A percentile compares a stretch with the other conserved stretches of the same genome.
Conservation (phyloP, 2,329 filamentous ascomycete genomes). For the Aureobasidium sp. region DNA sequence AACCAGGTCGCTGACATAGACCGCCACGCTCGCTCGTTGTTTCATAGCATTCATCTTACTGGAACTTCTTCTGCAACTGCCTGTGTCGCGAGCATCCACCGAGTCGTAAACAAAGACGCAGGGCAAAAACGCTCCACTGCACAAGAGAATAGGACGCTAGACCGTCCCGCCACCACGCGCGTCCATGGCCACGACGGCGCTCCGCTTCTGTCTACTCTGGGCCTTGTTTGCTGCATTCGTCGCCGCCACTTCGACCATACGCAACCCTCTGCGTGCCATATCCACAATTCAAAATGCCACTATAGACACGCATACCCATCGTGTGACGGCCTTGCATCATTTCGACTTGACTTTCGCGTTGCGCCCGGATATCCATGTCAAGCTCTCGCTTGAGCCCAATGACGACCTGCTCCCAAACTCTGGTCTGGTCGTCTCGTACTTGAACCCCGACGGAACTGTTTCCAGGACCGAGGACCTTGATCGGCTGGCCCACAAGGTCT, state of each 20-base stretch:
- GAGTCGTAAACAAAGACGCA: neutral
- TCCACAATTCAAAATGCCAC: conserved; percentile 65
- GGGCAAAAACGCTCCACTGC: neutral
- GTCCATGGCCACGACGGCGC: neutral
- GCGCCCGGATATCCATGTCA: conserved; percentile 59
- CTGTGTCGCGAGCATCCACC: neutral
- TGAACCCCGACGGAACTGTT: conserved; percentile 65
- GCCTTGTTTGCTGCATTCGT: conserved; percentile 20
- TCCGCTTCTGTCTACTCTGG: neutral
- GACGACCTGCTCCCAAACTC: conserved; percentile 72
- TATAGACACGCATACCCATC: conserved; percentile 71
- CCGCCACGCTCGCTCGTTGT: neutral
- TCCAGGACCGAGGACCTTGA: conserved; percentile 61
- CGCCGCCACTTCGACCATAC: conserved; percentile 51
- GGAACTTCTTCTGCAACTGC: neutral
- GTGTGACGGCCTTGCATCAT: conserved; percentile 69
- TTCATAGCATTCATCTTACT: neutral
- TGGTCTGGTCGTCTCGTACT: conserved; percentile 64
- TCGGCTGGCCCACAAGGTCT: conserved; percentile 71
- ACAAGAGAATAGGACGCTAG: neutral
- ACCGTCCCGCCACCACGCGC: conserved; percentile 2
- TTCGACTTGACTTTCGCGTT: conserved; percentile 83
- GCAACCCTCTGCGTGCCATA: conserved; percentile 71
- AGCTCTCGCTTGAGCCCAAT: conserved; percentile 79
- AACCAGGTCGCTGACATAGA: neutral